phyloP scores from a whole-genome alignment of 2,329 filamentous ascomycete species.

The Amphichorda felina region DNA sequence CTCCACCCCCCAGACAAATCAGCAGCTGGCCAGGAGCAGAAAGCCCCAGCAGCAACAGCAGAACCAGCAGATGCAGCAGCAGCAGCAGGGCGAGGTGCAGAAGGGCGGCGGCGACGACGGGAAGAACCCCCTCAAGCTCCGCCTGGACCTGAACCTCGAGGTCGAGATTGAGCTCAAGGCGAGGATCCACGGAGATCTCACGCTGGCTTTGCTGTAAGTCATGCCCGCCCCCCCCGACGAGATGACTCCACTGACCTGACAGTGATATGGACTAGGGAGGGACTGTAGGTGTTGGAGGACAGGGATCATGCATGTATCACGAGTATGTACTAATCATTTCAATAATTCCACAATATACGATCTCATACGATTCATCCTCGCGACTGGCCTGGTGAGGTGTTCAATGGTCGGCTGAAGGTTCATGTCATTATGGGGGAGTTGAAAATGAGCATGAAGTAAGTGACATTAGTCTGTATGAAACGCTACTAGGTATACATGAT shows the following conservation, averaged over 20 bases:
- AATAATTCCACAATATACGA: no score
- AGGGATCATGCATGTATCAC: no score
- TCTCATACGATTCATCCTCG: no score
- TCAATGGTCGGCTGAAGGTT: no score
- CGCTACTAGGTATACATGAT: no score
- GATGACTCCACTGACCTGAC: not conserved
- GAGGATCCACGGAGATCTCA: slow-evolving; percentile 74
- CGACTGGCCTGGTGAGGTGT: no score
- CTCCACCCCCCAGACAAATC: slow-evolving; percentile 4
- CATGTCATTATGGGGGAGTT: no score
- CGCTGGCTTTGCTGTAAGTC: slow-evolving; percentile 57
- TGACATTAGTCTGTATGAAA: no score
- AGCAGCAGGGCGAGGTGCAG: slow-evolving; percentile 3
- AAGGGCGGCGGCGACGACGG: slow-evolving; percentile 3
- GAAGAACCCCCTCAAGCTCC: slow-evolving; percentile 12
- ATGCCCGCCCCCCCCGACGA: not conserved
- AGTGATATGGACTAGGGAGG: not conserved
- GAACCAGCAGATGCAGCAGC: slow-evolving; percentile 3
- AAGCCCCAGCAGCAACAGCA: not conserved
- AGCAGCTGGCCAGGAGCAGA: slow-evolving; percentile 3
- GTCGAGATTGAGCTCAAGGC: slow-evolving; percentile 80
- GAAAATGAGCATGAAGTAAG: no score
- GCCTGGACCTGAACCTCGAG: slow-evolving; percentile 70
- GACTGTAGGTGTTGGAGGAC: not conserved
- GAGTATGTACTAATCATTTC: no score